These are phyloP conservation scores for Pelagophyceae sp. DNA, from an alignment of 352 stramenopile genomes.

Conservation along the genomic window DNA sequence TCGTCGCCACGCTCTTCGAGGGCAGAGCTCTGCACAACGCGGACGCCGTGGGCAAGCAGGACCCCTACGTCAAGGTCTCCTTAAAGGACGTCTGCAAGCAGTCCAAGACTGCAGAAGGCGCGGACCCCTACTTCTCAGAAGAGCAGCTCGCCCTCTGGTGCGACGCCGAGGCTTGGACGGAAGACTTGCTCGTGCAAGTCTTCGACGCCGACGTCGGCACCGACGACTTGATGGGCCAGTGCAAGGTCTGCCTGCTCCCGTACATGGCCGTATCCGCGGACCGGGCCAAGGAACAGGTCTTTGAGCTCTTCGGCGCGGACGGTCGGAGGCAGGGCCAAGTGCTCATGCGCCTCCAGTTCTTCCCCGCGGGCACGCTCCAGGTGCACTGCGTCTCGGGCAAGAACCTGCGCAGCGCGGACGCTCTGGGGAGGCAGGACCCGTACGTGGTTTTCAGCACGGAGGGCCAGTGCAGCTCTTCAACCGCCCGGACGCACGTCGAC, in stretches of 20 bases:
- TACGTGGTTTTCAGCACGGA: slow-evolving; percentile 42
- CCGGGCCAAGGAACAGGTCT: slow-evolving; percentile 27
- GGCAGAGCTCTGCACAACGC: slow-evolving; percentile 69
- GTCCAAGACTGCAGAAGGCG: slow-evolving; percentile 43
- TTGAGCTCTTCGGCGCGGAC: slow-evolving; percentile 30
- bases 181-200: slow-evolving; percentile 59
- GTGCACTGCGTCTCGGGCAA: slow-evolving; percentile 42
- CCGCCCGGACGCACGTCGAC: slow-evolving; percentile 69
- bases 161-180: slow-evolving; percentile 69
- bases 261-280: slow-evolving; percentile 34
- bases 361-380: slow-evolving; percentile 56
- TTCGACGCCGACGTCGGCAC: slow-evolving; percentile 76
- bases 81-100: slow-evolving; percentile 37
- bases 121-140: slow-evolving; percentile 75
- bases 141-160: slow-evolving; percentile 81
- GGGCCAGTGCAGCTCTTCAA: slow-evolving; percentile 56
- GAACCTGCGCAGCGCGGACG: slow-evolving; percentile 28
- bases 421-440: slow-evolving; percentile 35
- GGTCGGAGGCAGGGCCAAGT: slow-evolving; percentile 56
- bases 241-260: slow-evolving; percentile 31
- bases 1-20: slow-evolving; percentile 69
- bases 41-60: slow-evolving; percentile 33
- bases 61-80: slow-evolving; percentile 74
- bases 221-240: slow-evolving; percentile 67
- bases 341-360: slow-evolving; percentile 64